These are phyloP conservation scores for Salix koriyanagi DNA, from an alignment of 345 rosid species.

Conservation along the genomic window DNA sequence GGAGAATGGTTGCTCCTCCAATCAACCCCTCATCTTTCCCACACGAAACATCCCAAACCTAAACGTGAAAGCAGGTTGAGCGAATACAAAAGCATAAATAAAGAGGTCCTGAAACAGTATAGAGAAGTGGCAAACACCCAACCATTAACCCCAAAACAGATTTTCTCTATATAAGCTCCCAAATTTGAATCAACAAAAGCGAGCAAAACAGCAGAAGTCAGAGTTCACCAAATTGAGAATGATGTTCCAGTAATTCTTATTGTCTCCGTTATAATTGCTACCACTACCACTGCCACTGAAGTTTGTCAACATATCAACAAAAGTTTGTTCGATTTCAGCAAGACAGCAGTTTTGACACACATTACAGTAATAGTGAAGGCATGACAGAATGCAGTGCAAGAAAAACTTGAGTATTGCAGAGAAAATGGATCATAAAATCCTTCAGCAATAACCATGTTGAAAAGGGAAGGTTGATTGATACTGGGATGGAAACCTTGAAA, in stretches of 20 bases:
- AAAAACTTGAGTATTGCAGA: not conserved
- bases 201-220: not conserved
- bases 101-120: slow-evolving; percentile 3
- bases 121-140: not conserved
- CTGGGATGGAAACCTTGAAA: not conserved
- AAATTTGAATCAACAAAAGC: slow-evolving; percentile 3
- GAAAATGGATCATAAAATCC: not conserved
- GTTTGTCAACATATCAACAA: not conserved
- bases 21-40: slow-evolving; percentile 79
- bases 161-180: not conserved
- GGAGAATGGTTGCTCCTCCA: slow-evolving; percentile 90
- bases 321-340: not conserved
- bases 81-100: not conserved
- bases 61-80: slow-evolving; percentile 8
- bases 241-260: slow-evolving; percentile 91
- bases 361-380: not conserved
- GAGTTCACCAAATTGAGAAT: slow-evolving; percentile 80
- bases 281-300: slow-evolving; percentile 32
- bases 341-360: not conserved
- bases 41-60: slow-evolving; percentile 96
- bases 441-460: not conserved
- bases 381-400: not conserved
- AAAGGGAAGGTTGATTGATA: not conserved
- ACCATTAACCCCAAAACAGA: not conserved
- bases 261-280: slow-evolving; percentile 61